Evolutionary conservation across 2,329 filamentous ascomycete genomes (phyloP), one percentile per base, ranked within the genome.

Genomic region (Fusarium pilosicola): DNA sequence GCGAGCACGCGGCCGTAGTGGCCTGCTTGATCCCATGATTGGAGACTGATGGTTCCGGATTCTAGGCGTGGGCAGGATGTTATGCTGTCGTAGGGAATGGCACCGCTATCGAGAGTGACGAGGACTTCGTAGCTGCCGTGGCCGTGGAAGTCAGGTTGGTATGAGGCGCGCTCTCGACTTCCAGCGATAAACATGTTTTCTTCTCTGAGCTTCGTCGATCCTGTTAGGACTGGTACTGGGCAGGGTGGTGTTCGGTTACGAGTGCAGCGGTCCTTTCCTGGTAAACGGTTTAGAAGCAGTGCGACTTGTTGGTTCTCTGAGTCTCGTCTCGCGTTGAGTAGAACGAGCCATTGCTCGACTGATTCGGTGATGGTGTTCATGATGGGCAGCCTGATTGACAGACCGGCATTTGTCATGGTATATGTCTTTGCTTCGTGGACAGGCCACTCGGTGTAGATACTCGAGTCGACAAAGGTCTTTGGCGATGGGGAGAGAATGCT

Each of bases 281-380:
- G 67, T 5, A 70, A 7, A 7, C 67, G 34, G 36, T 70, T 70
- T 0, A 70, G 24, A 0, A 70, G 51, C 1, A 70, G 22, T 6
- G 67, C 67, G 9, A 70, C 67, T 46, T 70, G 65, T 24, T 70
- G 67, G 5, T 70, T 70, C 65, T 58, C 66, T 0, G 67, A 54
- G 15, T 70, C 67, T 15, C 67, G 41, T 65, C 67, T 42, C 0
- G 67, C 67, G 12, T 70, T 70, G 26, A 70, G 67, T 3, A 70
- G 65, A 20, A 70, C 52, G 0, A 70, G 51, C 67, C 67, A 70
- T 44, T 70, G 65, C 52, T 70, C 67, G 7, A 70, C 65, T 6
- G 67, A 49, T 22, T 70, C 67, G 6, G 59, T 65, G 8, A 70
- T 70, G 11, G 60, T 65, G 67, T 70, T 70, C 67, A 70, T 70